Percentiles rank a stretch among this genome's conserved stretches.
phyloP scores from a whole-genome alignment of 768 basidiomycete species.

The Boletus fagicola region DNA sequence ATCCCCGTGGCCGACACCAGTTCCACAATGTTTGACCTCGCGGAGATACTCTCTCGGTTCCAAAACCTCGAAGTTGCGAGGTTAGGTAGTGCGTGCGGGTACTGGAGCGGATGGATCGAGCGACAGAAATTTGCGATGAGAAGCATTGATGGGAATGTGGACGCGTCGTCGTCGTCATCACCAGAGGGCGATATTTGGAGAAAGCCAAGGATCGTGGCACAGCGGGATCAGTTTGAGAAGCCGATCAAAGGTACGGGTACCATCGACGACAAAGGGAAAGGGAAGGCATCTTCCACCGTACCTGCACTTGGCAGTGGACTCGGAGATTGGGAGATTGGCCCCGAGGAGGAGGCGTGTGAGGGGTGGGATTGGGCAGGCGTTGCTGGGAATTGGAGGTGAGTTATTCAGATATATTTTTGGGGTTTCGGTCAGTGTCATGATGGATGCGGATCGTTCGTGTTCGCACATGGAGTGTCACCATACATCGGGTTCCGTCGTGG shows the following conservation, averaged over 20 bases:
- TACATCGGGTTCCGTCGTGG: neutral
- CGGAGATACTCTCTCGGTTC: conserved; percentile 30
- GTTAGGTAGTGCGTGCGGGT: conserved; percentile 42
- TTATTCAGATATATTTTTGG: neutral
- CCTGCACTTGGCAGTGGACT: neutral
- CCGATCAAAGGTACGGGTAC: neutral
- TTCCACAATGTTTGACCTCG: conserved; percentile 5
- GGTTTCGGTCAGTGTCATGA: neutral
- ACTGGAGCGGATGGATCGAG: conserved; percentile 35
- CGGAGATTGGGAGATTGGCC: conserved; percentile 24
- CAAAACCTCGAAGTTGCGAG: conserved; percentile 37
- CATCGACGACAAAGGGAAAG: conserved; percentile 18
- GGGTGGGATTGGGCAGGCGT: conserved; percentile 65
- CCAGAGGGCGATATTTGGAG: neutral
- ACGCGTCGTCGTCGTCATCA: neutral
- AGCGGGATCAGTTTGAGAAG: conserved; percentile 13
- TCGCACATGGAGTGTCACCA: too few relatives aligned
- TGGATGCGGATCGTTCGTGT: neutral
- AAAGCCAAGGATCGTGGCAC: conserved; percentile 16
- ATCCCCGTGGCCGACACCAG: neutral
- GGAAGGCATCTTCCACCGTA: conserved; percentile 1
- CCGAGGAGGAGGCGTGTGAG: conserved; percentile 26
- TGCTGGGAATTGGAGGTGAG: conserved; percentile 53
- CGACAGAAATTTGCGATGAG: conserved; percentile 1
- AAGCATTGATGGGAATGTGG: neutral